Conservation (phyloP, 768 basidiomycete genomes). For the Mycena indigotica region DNA sequence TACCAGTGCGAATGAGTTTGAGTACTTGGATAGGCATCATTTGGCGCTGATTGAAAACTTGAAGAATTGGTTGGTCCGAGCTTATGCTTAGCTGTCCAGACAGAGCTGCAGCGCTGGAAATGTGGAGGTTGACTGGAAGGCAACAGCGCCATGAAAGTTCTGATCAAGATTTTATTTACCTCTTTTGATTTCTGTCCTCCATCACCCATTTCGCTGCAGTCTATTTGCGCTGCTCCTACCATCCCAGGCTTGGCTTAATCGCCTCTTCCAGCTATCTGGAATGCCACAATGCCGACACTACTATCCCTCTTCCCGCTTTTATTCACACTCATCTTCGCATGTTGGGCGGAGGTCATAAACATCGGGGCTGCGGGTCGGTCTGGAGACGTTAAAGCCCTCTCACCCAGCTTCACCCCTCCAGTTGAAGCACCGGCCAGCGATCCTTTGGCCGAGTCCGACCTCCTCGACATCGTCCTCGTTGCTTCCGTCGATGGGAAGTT, state of each 20-base stretch:
- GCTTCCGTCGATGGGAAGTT: slow-evolving; percentile 94
- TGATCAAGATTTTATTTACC: too few relatives aligned
- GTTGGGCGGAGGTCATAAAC: slow-evolving; percentile 35
- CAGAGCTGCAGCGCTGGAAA: too few relatives aligned
- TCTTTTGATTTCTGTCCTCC: too few relatives aligned
- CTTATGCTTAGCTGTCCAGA: too few relatives aligned
- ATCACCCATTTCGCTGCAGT: background rate
- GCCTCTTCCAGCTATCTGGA: slow-evolving; percentile 3
- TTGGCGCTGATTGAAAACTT: too few relatives aligned
- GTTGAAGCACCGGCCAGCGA: slow-evolving; percentile 20
- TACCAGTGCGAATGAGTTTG: too few relatives aligned
- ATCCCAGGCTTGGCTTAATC: background rate
- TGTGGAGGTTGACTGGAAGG: too few relatives aligned
- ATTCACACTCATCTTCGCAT: slow-evolving; percentile 31
- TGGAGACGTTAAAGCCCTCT: slow-evolving; percentile 29
- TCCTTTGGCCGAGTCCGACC: slow-evolving; percentile 50
- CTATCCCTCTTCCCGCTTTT: slow-evolving; percentile 27
- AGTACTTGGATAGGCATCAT: too few relatives aligned
- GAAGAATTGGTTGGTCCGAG: too few relatives aligned
- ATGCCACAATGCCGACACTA: slow-evolving; percentile 38
- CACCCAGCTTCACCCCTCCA: too few relatives aligned
- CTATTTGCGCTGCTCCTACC: background rate
- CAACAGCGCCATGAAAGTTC: too few relatives aligned
- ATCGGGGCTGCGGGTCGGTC: slow-evolving; percentile 27
- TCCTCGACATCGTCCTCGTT: slow-evolving; percentile 84